These are phyloP conservation scores for Chionographis japonica DNA, from an alignment of 106 monocot genomes.

Conservation along the genomic window DNA sequence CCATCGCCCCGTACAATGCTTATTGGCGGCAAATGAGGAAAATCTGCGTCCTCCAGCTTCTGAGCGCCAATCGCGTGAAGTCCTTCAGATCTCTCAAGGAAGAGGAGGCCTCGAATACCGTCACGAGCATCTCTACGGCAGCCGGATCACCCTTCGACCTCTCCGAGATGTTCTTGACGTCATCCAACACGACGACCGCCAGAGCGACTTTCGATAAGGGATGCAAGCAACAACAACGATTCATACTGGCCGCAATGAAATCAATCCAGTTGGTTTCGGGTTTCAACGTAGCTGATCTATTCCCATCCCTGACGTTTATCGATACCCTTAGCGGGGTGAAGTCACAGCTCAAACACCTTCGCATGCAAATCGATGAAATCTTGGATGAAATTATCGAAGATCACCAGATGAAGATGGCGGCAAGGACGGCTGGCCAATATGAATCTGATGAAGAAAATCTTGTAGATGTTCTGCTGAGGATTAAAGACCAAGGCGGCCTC, in stretches of 20 bases:
- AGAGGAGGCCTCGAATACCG: slow-evolving; percentile 7
- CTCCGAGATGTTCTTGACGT: neutral
- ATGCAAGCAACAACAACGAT: no score
- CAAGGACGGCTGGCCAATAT: no score
- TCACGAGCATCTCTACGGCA: neutral
- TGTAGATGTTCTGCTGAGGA: no score
- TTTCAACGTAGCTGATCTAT: slow-evolving; percentile 19
- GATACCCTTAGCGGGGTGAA: no score
- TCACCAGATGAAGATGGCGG: no score
- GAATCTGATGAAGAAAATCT: no score
- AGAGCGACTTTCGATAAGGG: slow-evolving; percentile 1
- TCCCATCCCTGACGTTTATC: slow-evolving; percentile 6
- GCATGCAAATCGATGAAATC: neutral
- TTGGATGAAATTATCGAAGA: slow-evolving; percentile 7
- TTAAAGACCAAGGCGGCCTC: no score
- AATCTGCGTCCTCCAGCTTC: slow-evolving; percentile 6
- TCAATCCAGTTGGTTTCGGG: neutral
- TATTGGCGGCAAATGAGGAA: slow-evolving; percentile 6
- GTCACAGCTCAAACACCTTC: no score
- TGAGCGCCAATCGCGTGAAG: slow-evolving; percentile 1
- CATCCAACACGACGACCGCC: neutral
- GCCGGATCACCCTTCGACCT: no score
- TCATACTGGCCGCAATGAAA: neutral
- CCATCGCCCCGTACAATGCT: neutral
- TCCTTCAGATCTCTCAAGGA: slow-evolving; percentile 4